Conservation (phyloP, 208 protist genomes). For the Trypanosoma lewisi region DNA sequence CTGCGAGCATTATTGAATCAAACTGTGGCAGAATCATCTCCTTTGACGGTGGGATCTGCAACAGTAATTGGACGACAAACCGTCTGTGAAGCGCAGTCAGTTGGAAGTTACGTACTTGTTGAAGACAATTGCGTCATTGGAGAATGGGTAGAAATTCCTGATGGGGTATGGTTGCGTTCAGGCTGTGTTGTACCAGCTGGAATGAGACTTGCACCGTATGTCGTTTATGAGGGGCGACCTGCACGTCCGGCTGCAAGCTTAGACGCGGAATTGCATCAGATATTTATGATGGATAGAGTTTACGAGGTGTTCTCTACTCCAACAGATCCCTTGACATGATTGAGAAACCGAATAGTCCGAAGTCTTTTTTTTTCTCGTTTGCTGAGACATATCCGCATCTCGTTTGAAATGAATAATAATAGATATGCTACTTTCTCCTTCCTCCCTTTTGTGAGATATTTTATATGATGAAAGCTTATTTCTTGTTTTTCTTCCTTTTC, state of each 20-base stretch:
- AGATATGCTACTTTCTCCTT: not conserved
- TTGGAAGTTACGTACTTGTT: conserved; percentile 55
- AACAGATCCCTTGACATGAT: not conserved
- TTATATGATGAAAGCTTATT: not conserved
- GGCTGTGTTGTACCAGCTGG: conserved; percentile 50
- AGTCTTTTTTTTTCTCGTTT: conserved; percentile 8
- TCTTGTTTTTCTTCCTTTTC: conserved; percentile 3
- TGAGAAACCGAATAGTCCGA: not conserved
- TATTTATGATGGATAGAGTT: conserved; percentile 45
- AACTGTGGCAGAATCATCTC: conserved; percentile 24
- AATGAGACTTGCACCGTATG: conserved; percentile 52
- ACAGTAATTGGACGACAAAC: conserved; percentile 43
- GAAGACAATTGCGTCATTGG: conserved; percentile 61
- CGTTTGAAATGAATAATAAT: too few species aligned
- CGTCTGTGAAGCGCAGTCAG: conserved; percentile 52
- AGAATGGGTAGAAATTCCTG: conserved; percentile 40
- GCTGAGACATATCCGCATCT: not conserved
- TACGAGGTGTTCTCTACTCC: conserved; percentile 20
- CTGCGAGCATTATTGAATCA: conserved; percentile 43
- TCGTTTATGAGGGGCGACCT: conserved; percentile 52
- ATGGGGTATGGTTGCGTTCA: conserved; percentile 61
- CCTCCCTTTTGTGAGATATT: conserved; percentile 2
- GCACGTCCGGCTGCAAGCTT: conserved; percentile 36
- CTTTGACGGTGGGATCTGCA: conserved; percentile 43
- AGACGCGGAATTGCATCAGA: conserved; percentile 36